Evolutionary conservation across 2,329 filamentous ascomycete genomes (phyloP).

Genomic region (Aspergillus melleus): DNA sequence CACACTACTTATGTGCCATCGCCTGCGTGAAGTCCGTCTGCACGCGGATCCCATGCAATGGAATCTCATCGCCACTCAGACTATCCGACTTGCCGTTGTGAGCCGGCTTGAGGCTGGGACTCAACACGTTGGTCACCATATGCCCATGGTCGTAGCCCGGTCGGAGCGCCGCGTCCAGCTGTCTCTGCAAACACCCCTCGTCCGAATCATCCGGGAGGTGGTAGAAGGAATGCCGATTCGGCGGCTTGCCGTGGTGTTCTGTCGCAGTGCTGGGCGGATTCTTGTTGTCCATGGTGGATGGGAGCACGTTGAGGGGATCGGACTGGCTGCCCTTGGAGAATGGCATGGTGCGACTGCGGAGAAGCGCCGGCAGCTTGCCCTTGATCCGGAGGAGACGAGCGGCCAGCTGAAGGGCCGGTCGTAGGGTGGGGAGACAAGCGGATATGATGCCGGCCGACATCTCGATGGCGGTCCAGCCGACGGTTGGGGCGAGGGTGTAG

Average conservation of each 20-base stretch:
- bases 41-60: constrained; percentile 21
- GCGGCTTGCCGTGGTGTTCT: background rate
- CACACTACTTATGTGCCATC: background rate
- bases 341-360: constrained; percentile 11
- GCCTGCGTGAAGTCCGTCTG: constrained; percentile 20
- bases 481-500: constrained; percentile 29
- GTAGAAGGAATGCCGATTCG: constrained; percentile 20
- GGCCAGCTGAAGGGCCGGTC: constrained; percentile 23
- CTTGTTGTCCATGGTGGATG: background rate
- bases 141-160: constrained; percentile 20
- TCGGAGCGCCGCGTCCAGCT: constrained; percentile 14
- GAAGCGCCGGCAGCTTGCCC: constrained; percentile 10
- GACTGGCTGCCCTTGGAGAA: constrained; percentile 7
- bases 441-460: constrained; percentile 31
- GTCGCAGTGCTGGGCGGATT: background rate
- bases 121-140: constrained; percentile 19
- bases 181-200: background rate
- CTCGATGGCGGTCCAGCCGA: constrained; percentile 31
- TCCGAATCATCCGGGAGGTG: constrained; percentile 17
- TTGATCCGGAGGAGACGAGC: constrained; percentile 21
- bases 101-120: background rate
- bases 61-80: constrained; percentile 19
- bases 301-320: background rate
- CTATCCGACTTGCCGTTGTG: constrained; percentile 1
- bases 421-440: constrained; percentile 28